Evolutionary conservation across 192 early-diverging fungal species (phyloP), one percentile per base, ranked within the genome.

Genomic region (Chytriomyces hyalinus): DNA sequence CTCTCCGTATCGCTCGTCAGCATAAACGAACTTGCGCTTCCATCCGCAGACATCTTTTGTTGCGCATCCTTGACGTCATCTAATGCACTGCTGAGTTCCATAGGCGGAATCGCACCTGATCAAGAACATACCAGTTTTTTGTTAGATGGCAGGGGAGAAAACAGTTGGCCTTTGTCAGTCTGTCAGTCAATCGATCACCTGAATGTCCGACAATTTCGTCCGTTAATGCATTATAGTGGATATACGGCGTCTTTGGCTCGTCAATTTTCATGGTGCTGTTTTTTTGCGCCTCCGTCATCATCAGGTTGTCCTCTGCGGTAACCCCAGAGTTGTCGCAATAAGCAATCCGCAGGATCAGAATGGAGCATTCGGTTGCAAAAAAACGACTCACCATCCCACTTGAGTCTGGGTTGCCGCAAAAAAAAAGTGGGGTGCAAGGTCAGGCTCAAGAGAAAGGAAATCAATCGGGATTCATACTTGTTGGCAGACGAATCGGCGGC

Each of bases 241-340:
- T 93, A 70, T 86, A 99, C 0, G 98, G 98, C 1, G 98, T 99
- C 83, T 94, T 95, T 26, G 96, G 97, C 79, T 99, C 97, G 48
- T 91, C 89, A 6, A 98, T 94, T 84, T 98, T 98, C 98, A 99
- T 99, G 46, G 92, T 97, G 20, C 92, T 85, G 67, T 91, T 90
- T 82, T 96, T 96, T 78, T 95, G 90, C 5, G 93, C 82, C 51
- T 99, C 97, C 0, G 95, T 96, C 5, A 94, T 82, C 76, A 88
- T 85, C 50, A 99, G 71, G 81, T 94, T 97, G 77, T 96, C 95
- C 85, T 99, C 96, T 73, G 53, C 53, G 53, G 36, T 36, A 36
- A 36, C 36, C 36, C 1, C 36, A 36, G 36, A 36, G 36, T 36
- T 36, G 13, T 57, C 53, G 53, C 20, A n/a, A n/a, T 13, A 20